Percentiles rank a stretch among this genome's conserved stretches.
phyloP scores from a whole-genome alignment of 805 yeast genomes.

The Myxozyma neotropica region DNA sequence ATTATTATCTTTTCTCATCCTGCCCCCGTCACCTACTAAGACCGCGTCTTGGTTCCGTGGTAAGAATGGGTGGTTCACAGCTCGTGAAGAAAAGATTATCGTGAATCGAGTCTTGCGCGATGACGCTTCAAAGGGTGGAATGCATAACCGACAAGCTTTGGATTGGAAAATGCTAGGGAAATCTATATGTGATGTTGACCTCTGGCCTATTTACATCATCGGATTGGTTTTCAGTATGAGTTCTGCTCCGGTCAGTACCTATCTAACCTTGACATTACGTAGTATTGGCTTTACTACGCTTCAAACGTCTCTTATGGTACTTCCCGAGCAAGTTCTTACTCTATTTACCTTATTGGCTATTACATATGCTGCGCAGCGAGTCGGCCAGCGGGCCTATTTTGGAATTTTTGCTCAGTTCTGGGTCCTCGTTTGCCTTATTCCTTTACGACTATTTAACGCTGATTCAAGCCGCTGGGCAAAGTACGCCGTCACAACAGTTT shows the following conservation, averaged over 20 bases:
- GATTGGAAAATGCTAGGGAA: constrained; percentile 47
- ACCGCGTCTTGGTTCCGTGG: constrained; percentile 55
- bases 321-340: constrained; percentile 48
- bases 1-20: constrained; percentile 48
- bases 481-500: constrained; percentile 34
- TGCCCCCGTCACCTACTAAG: constrained; percentile 60
- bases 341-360: constrained; percentile 37
- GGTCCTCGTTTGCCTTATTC: constrained; percentile 24
- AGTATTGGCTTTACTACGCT: constrained; percentile 56
- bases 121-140: constrained; percentile 65
- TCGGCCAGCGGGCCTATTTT: constrained; percentile 16
- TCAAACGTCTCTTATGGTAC: constrained; percentile 54
- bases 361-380: constrained; percentile 16
- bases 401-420: constrained; percentile 27
- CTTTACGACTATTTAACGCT: constrained; percentile 36
- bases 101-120: constrained; percentile 64
- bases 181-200: constrained; percentile 52
- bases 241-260: constrained; percentile 44
- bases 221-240: constrained; percentile 53
- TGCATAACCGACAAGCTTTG: constrained; percentile 63
- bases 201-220: constrained; percentile 58
- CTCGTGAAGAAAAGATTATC: constrained; percentile 58
- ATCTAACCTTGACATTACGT: constrained; percentile 55
- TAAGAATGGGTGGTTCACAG: constrained; percentile 57
- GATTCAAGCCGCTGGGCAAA: constrained; percentile 30